A percentile compares a stretch with the other conserved stretches of the same genome.
These are phyloP conservation scores for Thelonectria discophora DNA, from an alignment of 2,329 filamentous ascomycete species.

Conservation along the genomic window DNA sequence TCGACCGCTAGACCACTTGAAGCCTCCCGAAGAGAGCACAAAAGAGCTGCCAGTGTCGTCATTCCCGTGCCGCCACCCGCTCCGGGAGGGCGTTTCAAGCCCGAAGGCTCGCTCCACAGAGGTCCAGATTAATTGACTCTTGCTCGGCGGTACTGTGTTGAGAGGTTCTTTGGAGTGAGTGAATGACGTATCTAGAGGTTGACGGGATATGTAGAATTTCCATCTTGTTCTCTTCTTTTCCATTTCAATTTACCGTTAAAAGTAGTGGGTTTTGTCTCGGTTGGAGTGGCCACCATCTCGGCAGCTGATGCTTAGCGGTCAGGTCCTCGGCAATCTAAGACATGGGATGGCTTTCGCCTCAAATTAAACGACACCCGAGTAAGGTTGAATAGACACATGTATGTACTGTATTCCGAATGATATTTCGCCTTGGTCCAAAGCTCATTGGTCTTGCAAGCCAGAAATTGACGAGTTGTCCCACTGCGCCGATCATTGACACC, in stretches of 20 bases:
- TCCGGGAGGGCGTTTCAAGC: conserved; percentile 37
- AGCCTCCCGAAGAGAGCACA: neutral
- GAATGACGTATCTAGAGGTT: conserved; percentile 4
- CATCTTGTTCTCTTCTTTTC: no score
- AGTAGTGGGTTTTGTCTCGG: neutral
- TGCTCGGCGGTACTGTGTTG: conserved; percentile 36
- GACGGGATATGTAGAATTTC: neutral
- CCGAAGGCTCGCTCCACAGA: conserved; percentile 23
- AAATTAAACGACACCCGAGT: no score
- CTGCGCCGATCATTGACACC: neutral
- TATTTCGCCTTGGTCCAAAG: no score
- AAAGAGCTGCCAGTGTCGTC: conserved; percentile 26
- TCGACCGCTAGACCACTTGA: neutral
- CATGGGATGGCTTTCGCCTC: no score
- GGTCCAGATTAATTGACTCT: conserved; percentile 17
- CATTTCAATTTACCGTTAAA: neutral
- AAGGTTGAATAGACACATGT: no score
- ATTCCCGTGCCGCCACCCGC: conserved; percentile 37
- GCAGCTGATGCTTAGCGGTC: no score
- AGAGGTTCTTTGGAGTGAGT: neutral
- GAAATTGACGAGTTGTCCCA: neutral
- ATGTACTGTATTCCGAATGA: no score
- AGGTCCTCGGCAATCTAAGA: no score
- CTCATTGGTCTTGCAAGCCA: no score
- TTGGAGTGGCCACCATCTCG: neutral